These are phyloP conservation scores for Aspergillus sojae DNA, from an alignment of 2,329 filamentous ascomycete genomes.

Conservation along the genomic window DNA sequence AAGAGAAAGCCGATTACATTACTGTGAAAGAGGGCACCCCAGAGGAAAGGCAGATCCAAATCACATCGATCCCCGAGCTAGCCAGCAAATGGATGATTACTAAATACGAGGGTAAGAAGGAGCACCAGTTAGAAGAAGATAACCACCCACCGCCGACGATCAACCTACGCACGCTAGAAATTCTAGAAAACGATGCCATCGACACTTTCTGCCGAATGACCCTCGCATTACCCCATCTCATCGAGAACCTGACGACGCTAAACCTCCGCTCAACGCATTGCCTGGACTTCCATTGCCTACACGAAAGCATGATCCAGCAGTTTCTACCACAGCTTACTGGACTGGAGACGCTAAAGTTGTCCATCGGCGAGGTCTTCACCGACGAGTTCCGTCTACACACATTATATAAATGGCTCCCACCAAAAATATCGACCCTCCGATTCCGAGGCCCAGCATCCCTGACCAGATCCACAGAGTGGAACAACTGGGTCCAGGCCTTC, in stretches of 20 bases:
- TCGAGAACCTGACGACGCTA: slow-evolving; percentile 20
- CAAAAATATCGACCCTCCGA: slow-evolving; percentile 25
- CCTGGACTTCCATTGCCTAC: slow-evolving; percentile 21
- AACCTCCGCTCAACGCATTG: slow-evolving; percentile 25
- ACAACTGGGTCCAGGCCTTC: slow-evolving; percentile 27
- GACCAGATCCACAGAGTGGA: slow-evolving; percentile 21
- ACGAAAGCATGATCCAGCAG: slow-evolving; percentile 16
- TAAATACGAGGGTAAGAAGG: slow-evolving; percentile 7
- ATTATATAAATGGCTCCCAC: slow-evolving; percentile 24
- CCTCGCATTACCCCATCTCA: slow-evolving; percentile 21
- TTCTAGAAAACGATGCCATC: slow-evolving; percentile 30
- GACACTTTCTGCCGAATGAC: slow-evolving; percentile 27
- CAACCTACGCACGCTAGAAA: slow-evolving; percentile 26
- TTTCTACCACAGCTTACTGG: slow-evolving; percentile 17
- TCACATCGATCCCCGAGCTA: slow-evolving; percentile 19
- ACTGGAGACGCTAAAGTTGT: slow-evolving; percentile 22
- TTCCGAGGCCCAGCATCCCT: slow-evolving; percentile 29
- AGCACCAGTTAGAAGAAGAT: background rate
- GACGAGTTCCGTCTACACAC: slow-evolving; percentile 17
- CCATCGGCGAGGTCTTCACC: slow-evolving; percentile 26
- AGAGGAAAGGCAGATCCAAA: slow-evolving; percentile 14
- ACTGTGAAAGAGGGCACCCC: slow-evolving; percentile 11
- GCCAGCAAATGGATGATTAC: slow-evolving; percentile 17
- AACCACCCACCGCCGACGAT: background rate
- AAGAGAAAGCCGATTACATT: slow-evolving; percentile 16